Evolutionary conservation across 441 rosid species (phyloP), one percentile per base, ranked within the genome.

Genomic region (Pelargonium australe): DNA sequence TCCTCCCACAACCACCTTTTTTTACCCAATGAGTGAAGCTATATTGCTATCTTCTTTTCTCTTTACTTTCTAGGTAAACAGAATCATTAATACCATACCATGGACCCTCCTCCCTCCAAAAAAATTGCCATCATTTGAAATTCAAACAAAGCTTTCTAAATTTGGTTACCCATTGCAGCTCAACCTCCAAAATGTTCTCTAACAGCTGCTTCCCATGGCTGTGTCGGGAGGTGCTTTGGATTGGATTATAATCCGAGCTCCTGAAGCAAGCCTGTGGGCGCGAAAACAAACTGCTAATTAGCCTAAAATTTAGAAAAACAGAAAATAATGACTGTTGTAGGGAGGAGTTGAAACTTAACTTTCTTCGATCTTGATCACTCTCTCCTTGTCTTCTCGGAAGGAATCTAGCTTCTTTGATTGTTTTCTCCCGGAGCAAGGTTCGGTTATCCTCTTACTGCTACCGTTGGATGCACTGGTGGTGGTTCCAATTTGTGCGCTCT

Each of bases 231-330:
- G 78, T 41, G 80, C 82, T 76, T 86, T 86, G 0, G 97, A 87
- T 77, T 94, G 86, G 72, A 94, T 94, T 88, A 87, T 83, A 83
- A 94, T 91, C 78, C 96, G 84, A 60, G 99, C 99, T 86, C 96
- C 99, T 58, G 97, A 94, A 84, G 99, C 91, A 86, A 94, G 97
- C 86, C 99, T 94, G 96, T 75, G 72, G 67, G n/a, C 43, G 68
- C 40, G 44, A 79, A 67, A 69, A 60, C 28, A 41, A 51, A 65
- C 49, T 11, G 16, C n/a, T 66, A 19, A 68, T 49, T 75, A 71
- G 80, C 43, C 34, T 63, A 28, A 57, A 23, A 31, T 31, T 69
- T 45, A 66, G 1, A 20, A n/a, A 20, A 19, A 63, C 0, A 2
- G 3, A 77, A 23, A 67, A 4, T 1, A 5, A 44, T 20, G 31